phyloP scores from a whole-genome alignment of 164 flowering plant genomes.

The Piper betle region DNA sequence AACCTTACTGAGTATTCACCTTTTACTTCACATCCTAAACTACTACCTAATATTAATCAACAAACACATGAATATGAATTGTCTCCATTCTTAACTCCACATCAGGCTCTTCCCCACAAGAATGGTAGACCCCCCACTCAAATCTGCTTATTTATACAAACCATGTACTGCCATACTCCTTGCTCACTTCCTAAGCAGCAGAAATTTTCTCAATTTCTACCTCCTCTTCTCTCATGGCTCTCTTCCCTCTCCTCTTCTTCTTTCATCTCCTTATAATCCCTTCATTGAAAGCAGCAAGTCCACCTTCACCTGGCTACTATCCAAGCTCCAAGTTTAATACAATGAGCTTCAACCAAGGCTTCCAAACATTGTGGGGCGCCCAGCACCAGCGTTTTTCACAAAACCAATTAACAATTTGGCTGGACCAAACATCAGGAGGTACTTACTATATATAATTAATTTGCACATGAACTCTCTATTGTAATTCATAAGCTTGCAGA shows the following conservation, averaged over 20 bases:
- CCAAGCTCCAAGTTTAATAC: conserved; percentile 60
- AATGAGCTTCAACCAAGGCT: conserved; percentile 52
- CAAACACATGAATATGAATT: conserved; percentile 6
- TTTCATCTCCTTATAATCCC: conserved; percentile 13
- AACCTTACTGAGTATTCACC: too few relatives aligned
- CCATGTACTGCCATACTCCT: conserved; percentile 23
- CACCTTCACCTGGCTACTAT: conserved; percentile 73
- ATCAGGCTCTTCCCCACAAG: conserved; percentile 15
- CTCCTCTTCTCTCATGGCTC: background rate
- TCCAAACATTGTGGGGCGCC: conserved; percentile 74
- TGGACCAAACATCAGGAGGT: conserved; percentile 61
- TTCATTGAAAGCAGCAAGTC: conserved; percentile 23
- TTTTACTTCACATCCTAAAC: too few relatives aligned
- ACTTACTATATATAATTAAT: too few relatives aligned
- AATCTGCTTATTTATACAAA: conserved; percentile 22
- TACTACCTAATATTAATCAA: background rate
- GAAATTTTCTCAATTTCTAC: conserved; percentile 3
- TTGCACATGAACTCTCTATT: too few relatives aligned
- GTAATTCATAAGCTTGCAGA: too few relatives aligned
- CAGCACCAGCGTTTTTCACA: conserved; percentile 40
- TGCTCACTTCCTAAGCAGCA: conserved; percentile 7
- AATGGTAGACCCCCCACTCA: conserved; percentile 15
- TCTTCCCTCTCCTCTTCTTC: conserved; percentile 11
- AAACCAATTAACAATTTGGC: conserved; percentile 77
- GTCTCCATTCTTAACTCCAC: conserved; percentile 22